Conservation (phyloP, 2,329 filamentous ascomycete species). For the Nemania sp. region DNA sequence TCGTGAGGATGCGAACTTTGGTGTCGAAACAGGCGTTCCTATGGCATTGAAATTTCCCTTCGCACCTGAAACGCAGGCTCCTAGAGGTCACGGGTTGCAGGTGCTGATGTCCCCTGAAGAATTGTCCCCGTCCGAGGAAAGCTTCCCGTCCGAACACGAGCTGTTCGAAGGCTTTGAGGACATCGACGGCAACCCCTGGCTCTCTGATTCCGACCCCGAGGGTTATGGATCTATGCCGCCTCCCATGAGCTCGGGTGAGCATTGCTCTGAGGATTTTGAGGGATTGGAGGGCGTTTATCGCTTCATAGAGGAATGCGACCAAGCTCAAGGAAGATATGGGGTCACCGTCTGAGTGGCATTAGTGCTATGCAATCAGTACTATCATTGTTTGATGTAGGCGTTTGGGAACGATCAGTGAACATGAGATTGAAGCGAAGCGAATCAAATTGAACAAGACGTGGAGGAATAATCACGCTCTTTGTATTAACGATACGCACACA, state of each 20-base stretch:
- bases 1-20: constrained; percentile 75
- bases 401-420: constrained; percentile 5
- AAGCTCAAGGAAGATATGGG: constrained; percentile 29
- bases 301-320: constrained; percentile 62
- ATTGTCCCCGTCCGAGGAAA: constrained; percentile 49
- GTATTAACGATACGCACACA: constrained; percentile 9
- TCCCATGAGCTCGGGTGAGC: constrained; percentile 47
- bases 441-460: no score
- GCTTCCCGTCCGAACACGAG: constrained; percentile 41
- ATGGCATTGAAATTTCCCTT: constrained; percentile 86
- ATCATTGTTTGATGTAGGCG: constrained; percentile 7
- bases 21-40: constrained; percentile 65
- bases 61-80: constrained; percentile 58
- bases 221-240: constrained; percentile 57
- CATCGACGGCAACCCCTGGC: constrained; percentile 52
- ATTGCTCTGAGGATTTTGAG: constrained; percentile 54
- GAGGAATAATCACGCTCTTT: constrained; percentile 28
- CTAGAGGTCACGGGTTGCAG: constrained; percentile 28
- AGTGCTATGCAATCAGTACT: neutral
- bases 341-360: constrained; percentile 5
- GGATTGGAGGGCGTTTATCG: constrained; percentile 61
- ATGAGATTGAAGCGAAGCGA: neutral
- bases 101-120: constrained; percentile 51
- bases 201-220: constrained; percentile 48
- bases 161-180: constrained; percentile 45